Evolutionary conservation across 306 rosid genomes (phyloP), one percentile per base, ranked within the genome.

Genomic region (Biancaea sappan): DNA sequence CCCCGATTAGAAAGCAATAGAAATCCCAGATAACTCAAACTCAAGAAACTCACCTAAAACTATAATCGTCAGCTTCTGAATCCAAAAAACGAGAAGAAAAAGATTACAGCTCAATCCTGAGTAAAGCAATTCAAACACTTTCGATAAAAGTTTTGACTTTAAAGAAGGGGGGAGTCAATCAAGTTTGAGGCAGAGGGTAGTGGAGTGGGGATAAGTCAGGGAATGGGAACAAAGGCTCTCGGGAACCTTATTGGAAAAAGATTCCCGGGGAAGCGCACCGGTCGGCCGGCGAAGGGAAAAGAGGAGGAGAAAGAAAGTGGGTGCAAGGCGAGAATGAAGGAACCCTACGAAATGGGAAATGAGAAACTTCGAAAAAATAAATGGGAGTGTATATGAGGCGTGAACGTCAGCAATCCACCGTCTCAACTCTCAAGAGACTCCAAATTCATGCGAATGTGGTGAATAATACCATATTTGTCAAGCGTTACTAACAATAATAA

Each of bases 381-480:
- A 1, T 57, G 29, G 16, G 46, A 2, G 24, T 82, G 85, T 77
- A 77, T 84, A 43, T 16, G 0, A 62, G 1, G 6, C 52, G 48
- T 57, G 66, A 89, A 88, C 87, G 86, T 86, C 88, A 79, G 68
- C 66, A 46, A 11, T 63, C 64, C 48, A 3, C 13, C 9, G 44
- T 32, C 14, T 6, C 8, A 60, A 60, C 26, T 32, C 14, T 6
- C 8, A 60, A 60, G 26, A 16, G 8, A 34, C 26, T n/a, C 8
- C 66, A 60, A 31, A 31, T 21, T 34, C 41, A 29, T 16, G 5
- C 26, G 8, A 31, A 11, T 3, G 2, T 18, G 28, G 26, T 46
- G n/a, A n/a, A n/a, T n/a, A n/a, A n/a, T n/a, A n/a, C n/a, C n/a
- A n/a, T n/a, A n/a, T n/a, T n/a, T n/a, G n/a, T n/a, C n/a, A n/a